Percentiles rank a stretch among this genome's conserved stretches.
phyloP scores from a whole-genome alignment of 2,329 filamentous ascomycete species.

The Fusarium armeniacum region DNA sequence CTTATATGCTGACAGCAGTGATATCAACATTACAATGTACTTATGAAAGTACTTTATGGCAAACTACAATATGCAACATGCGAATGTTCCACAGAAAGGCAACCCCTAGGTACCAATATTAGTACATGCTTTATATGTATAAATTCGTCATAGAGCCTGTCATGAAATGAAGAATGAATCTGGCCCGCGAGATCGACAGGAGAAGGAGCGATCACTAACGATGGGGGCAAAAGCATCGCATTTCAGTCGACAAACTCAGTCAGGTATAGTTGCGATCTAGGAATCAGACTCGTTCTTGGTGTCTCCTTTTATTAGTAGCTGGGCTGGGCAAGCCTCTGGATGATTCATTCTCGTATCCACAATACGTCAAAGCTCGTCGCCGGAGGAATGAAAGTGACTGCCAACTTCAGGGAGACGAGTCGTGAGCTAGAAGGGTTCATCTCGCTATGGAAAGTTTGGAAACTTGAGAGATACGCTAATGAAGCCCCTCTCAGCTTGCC shows the following conservation, averaged over 20 bases:
- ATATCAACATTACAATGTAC: not conserved
- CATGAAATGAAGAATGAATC: slow-evolving; percentile 25
- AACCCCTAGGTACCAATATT: not conserved
- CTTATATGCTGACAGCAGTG: not conserved
- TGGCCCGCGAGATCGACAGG: slow-evolving; percentile 45
- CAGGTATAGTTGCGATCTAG: slow-evolving; percentile 14
- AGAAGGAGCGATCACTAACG: slow-evolving; percentile 36
- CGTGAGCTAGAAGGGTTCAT: slow-evolving; percentile 43
- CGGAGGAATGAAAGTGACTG: slow-evolving; percentile 28
- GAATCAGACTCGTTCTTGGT: slow-evolving; percentile 6
- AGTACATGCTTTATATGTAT: slow-evolving; percentile 11
- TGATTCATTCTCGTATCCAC: slow-evolving; percentile 40
- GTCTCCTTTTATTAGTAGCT: slow-evolving; percentile 20
- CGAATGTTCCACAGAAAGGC: slow-evolving; percentile 23
- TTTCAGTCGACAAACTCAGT: slow-evolving; percentile 7
- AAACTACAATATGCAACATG: slow-evolving; percentile 18
- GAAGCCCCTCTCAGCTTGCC: slow-evolving; percentile 40
- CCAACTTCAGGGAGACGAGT: slow-evolving; percentile 23
- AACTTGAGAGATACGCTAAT: slow-evolving; percentile 37
- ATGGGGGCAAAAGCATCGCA: slow-evolving; percentile 3
- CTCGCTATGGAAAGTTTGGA: slow-evolving; percentile 45
- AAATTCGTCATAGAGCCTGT: slow-evolving; percentile 25
- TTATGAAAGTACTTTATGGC: not conserved
- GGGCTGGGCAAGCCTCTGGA: slow-evolving; percentile 7
- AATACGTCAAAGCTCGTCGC: slow-evolving; percentile 18